Conservation (phyloP, 345 rosid species). For the Brassica incana region DNA sequence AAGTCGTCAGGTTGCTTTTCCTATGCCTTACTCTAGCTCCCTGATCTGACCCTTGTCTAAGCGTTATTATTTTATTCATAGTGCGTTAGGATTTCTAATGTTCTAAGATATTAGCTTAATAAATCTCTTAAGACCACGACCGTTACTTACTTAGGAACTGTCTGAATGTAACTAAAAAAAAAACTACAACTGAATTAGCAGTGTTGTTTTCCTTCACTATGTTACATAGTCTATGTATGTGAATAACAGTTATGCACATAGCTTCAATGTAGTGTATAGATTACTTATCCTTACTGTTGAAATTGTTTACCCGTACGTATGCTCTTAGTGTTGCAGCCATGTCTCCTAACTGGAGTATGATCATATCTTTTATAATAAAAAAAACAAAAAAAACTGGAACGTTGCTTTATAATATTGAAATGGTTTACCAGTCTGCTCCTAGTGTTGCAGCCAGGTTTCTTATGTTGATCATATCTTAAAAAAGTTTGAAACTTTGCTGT, state of each 20-base stretch:
- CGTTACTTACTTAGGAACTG: conserved; percentile 6
- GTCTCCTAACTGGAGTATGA: background rate
- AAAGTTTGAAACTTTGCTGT: conserved; percentile 1
- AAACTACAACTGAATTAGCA: background rate
- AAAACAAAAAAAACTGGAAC: background rate
- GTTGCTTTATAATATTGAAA: no score
- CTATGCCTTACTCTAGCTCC: background rate
- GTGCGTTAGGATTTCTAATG: conserved; percentile 38
- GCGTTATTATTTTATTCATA: background rate
- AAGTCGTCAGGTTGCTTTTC: conserved; percentile 66
- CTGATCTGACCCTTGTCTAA: conserved; percentile 15
- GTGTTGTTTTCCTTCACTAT: background rate
- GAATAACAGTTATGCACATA: background rate
- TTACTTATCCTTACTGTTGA: background rate
- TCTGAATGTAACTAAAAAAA: background rate
- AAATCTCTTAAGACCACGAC: background rate
- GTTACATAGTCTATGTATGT: background rate
- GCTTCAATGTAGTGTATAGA: background rate
- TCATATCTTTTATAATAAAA: no score
- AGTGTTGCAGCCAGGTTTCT: no score
- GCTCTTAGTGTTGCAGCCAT: background rate
- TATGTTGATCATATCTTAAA: no score
- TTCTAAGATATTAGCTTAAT: background rate
- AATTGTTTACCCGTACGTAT: background rate
- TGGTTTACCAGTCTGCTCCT: no score